These are phyloP conservation scores for Ceratocystis harringtonii DNA, from an alignment of 2,329 filamentous ascomycete species.

Conservation along the genomic window DNA sequence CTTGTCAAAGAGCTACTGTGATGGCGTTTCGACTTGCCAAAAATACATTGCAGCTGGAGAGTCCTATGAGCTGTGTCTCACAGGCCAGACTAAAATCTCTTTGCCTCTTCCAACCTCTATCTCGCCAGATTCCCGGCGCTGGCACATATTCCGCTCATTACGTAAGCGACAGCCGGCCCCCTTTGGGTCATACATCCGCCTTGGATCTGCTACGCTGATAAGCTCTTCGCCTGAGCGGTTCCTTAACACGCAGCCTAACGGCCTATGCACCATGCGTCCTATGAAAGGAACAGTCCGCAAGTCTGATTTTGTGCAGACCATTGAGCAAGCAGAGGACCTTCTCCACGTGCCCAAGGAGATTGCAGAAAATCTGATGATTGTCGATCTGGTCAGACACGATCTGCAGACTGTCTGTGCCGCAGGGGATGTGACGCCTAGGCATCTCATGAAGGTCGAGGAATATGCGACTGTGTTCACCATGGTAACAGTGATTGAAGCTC, in stretches of 20 bases:
- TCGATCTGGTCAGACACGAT: conserved; percentile 89
- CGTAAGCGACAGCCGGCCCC: conserved; percentile 62
- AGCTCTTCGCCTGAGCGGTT: conserved; percentile 85
- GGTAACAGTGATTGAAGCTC: conserved; percentile 70
- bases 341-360: conserved; percentile 75
- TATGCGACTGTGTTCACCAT: conserved; percentile 86
- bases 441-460: conserved; percentile 76
- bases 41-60: conserved; percentile 58
- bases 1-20: conserved; percentile 40
- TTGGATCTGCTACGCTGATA: conserved; percentile 56
- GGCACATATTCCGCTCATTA: conserved; percentile 58
- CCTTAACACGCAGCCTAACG: conserved; percentile 40
- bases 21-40: conserved; percentile 54
- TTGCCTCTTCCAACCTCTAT: conserved; percentile 24
- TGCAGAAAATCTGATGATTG: conserved; percentile 96
- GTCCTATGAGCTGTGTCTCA: conserved; percentile 77
- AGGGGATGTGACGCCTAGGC: conserved; percentile 56
- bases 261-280: conserved; percentile 64
- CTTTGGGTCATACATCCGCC: conserved; percentile 67
- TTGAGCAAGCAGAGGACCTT: conserved; percentile 55
- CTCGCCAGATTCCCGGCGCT: conserved; percentile 31
- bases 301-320: conserved; percentile 45
- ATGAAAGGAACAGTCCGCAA: conserved; percentile 97
- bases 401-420: conserved; percentile 70
- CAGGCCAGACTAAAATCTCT: conserved; percentile 53